Evolutionary conservation across 169 alveolate genomes (phyloP), one percentile per base, ranked within the genome.

Genomic region (Blepharisma undulans): DNA sequence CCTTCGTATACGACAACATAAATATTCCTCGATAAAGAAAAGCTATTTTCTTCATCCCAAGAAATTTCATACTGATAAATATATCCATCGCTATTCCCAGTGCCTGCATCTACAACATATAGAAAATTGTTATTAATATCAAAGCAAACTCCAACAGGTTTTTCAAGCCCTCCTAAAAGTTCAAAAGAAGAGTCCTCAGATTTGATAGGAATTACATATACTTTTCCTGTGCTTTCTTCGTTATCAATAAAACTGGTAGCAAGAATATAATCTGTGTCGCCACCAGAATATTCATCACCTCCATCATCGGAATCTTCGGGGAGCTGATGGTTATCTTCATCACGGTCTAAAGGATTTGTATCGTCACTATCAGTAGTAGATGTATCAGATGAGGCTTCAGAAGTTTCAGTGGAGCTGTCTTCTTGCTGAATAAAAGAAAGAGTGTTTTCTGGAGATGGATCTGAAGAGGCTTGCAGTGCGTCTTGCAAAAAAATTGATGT

Each of bases 81-180:
- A 27, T 21, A 25, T 34, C 91, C 91, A 30, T n/a, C 22, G 12
- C 71, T 25, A 48, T 22, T 22, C 8, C 32, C 66, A 79, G 27
- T n/a, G n/a, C 91, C 91, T 22, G 25, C n/a, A 27, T 86, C 91
- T 6, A 27, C 84, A 2, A 86, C 84, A 72, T 86, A 86, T 12
- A 86, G 32, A 71, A 86, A 86, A 34, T 72, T 72, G 84, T 86
- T 86, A 72, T 86, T 86, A n/a, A 66, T 32, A 72, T 86, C 91
- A 86, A 66, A 86, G 66, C 91, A 86, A 27, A 86, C 71, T 27
- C 84, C 91, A 21, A 32, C 72, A 22, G 91, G 91, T 36, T 36
- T 71, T 32, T 86, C 72, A 60, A 86, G 66, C 22, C 84, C 84
- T 25, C 27, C 72, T 10, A 86, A 19, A 21, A 86, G 5, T 71